These are phyloP conservation scores for Epichloe hybrida DNA, from an alignment of 2,329 filamentous ascomycete species.

Conservation along the genomic window DNA sequence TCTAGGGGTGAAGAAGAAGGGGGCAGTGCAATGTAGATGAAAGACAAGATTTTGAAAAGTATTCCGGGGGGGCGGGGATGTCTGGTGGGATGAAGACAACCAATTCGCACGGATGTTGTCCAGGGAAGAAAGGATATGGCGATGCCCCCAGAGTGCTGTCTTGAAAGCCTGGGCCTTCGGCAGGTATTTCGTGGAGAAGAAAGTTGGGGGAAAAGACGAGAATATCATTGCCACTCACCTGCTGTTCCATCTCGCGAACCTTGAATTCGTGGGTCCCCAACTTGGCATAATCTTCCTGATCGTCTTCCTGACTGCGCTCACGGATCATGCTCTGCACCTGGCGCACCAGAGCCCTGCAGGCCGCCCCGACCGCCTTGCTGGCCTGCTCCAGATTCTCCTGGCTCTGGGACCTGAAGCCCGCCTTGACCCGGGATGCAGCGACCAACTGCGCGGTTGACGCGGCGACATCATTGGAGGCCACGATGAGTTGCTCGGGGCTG, in stretches of 20 bases:
- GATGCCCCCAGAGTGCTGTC: too few species aligned
- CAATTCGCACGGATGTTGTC: too few species aligned
- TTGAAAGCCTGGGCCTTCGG: background rate
- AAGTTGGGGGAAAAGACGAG: background rate
- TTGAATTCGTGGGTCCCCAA: constrained; percentile 94
- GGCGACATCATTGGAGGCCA: constrained; percentile 92
- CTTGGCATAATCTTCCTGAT: constrained; percentile 75
- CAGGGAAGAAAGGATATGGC: too few species aligned
- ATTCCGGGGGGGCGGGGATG: background rate
- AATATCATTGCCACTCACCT: constrained; percentile 48
- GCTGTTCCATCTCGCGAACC: constrained; percentile 97
- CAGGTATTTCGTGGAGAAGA: background rate
- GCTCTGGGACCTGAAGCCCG: constrained; percentile 93
- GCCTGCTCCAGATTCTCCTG: constrained; percentile 85
- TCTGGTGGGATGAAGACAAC: background rate
- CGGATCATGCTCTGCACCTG: constrained; percentile 94
- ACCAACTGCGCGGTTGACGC: constrained; percentile 94
- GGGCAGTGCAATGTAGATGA: background rate
- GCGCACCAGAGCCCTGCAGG: constrained; percentile 74
- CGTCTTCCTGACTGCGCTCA: constrained; percentile 69
- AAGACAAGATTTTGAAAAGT: background rate
- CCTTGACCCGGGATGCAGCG: constrained; percentile 89
- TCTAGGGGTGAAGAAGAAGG: background rate
- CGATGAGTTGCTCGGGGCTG: constrained; percentile 91
- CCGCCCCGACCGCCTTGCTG: constrained; percentile 81